Evolutionary conservation across 2,329 filamentous ascomycete genomes (phyloP).

Genomic region (Ascochyta viciae-villosae): DNA sequence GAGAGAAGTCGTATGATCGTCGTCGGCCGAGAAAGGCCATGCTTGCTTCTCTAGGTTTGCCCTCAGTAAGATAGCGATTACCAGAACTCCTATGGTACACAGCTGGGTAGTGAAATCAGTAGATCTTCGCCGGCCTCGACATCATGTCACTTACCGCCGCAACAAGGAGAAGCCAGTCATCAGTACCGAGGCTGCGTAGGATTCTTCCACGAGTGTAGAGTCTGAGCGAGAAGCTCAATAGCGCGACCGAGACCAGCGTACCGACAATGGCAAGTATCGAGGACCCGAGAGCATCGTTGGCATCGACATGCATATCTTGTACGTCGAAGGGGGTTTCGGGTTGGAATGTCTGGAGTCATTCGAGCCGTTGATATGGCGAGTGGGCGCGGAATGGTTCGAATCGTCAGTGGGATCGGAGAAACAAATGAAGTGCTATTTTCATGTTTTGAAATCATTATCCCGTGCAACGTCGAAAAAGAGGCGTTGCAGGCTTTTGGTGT

Average conservation of each 20-base stretch:
- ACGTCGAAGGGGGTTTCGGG: constrained; percentile 17
- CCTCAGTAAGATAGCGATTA: not conserved
- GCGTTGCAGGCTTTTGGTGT: constrained; percentile 8
- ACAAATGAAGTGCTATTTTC: constrained; percentile 1
- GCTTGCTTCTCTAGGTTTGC: not conserved
- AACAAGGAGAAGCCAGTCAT: constrained; percentile 56
- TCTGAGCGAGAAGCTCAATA: constrained; percentile 51
- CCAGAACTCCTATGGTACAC: constrained; percentile 22
- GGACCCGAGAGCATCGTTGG: constrained; percentile 14
- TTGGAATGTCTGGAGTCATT: constrained; percentile 21
- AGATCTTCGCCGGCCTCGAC: not conserved
- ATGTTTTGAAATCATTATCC: constrained; percentile 2
- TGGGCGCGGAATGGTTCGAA: not conserved
- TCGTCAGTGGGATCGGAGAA: not conserved
- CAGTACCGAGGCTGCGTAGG: constrained; percentile 57
- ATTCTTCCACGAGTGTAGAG: constrained; percentile 55
- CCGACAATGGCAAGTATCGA: constrained; percentile 50
- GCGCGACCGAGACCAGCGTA: constrained; percentile 50
- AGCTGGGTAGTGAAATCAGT: constrained; percentile 13
- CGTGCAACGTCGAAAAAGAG: constrained; percentile 4
- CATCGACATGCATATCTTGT: constrained; percentile 33
- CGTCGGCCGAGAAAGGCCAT: not conserved
- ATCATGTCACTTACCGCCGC: constrained; percentile 45
- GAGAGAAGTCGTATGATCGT: not conserved
- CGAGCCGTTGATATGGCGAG: constrained; percentile 12